phyloP scores from a whole-genome alignment of 2,329 filamentous ascomycete species.

The Leptographium galeiforme region DNA sequence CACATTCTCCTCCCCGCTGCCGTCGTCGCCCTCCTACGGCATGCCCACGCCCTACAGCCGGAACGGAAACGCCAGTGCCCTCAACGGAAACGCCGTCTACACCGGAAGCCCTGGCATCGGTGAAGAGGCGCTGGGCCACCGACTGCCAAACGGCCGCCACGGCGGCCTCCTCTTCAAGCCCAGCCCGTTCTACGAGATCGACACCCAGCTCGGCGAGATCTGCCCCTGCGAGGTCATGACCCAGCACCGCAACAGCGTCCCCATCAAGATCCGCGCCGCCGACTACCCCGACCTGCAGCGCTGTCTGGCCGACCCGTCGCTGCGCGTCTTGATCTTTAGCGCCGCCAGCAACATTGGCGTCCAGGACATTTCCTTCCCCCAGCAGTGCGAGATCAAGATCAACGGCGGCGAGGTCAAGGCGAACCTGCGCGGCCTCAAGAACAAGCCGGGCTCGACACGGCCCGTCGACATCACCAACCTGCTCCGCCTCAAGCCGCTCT shows the following conservation, averaged over 20 bases:
- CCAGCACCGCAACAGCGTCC: conserved; percentile 36
- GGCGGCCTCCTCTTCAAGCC: conserved; percentile 37
- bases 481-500: conserved; percentile 52
- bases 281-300: conserved; percentile 38
- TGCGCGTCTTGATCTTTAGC: conserved; percentile 75
- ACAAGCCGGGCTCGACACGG: conserved; percentile 86
- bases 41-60: conserved; percentile 5
- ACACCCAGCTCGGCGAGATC: conserved; percentile 49
- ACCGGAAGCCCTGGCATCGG: background rate
- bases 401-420: conserved; percentile 80
- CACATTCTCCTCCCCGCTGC: background rate
- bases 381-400: conserved; percentile 83
- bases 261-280: conserved; percentile 31
- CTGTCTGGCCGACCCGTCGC: conserved; percentile 44
- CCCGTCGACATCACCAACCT: conserved; percentile 80
- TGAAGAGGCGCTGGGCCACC: background rate
- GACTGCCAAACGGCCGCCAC: background rate
- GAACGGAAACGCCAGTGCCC: background rate
- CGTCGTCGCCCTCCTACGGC: conserved; percentile 5
- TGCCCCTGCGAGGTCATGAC: conserved; percentile 57
- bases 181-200: conserved; percentile 74
- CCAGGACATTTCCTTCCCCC: conserved; percentile 78
- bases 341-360: conserved; percentile 47
- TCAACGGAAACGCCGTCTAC: background rate
- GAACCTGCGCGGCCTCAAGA: conserved; percentile 91